Conservation (phyloP, 306 rosid species). For the Echinosophora koreensis region DNA sequence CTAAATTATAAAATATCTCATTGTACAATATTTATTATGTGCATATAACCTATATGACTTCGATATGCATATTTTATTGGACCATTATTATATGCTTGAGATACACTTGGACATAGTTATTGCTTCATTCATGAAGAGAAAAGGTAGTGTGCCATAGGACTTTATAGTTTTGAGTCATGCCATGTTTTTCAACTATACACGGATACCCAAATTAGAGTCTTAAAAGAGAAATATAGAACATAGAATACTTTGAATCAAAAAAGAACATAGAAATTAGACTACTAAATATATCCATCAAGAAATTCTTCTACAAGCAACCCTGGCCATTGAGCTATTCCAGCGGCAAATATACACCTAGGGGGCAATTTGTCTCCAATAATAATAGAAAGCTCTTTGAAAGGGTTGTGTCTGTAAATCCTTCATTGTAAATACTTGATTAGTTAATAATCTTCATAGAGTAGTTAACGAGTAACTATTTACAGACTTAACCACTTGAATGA, state of each 20-base stretch:
- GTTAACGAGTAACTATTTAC: not conserved
- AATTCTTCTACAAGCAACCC: not conserved
- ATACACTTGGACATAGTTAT: constrained; percentile 35
- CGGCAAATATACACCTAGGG: not conserved
- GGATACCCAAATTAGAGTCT: not conserved
- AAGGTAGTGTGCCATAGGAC: constrained; percentile 17
- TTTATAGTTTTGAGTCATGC: constrained; percentile 3
- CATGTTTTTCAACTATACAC: constrained; percentile 1
- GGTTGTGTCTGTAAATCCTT: not conserved
- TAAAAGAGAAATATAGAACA: constrained; percentile 10
- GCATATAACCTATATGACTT: constrained; percentile 50
- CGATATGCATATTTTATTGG: constrained; percentile 46
- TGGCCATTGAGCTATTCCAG: constrained; percentile 22
- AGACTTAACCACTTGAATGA: not conserved
- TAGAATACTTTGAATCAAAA: too few relatives aligned
- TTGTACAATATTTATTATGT: constrained; percentile 43
- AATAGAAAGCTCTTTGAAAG: not conserved
- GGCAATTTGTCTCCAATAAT: constrained; percentile 8
- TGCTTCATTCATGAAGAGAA: constrained; percentile 34
- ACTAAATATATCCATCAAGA: constrained; percentile 4
- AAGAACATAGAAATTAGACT: not conserved
- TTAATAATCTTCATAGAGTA: not conserved
- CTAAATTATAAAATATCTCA: constrained; percentile 48
- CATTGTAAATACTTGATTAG: not conserved
- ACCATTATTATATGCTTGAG: constrained; percentile 47